phyloP scores from a whole-genome alignment of 2,329 filamentous ascomycete species.

The Zymoseptoria passerinii region DNA sequence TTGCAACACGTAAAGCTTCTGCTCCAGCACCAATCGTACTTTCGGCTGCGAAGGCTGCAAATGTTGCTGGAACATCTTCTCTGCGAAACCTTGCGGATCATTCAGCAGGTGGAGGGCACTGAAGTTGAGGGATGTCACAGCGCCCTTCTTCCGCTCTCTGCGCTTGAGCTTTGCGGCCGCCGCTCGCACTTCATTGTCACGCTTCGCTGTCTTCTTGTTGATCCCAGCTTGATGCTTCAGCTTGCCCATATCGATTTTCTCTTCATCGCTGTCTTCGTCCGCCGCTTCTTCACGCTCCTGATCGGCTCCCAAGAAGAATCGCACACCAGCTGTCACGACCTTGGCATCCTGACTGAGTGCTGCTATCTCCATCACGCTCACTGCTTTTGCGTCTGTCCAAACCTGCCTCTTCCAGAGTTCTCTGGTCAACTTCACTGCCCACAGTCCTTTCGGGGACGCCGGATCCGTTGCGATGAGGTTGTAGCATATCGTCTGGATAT shows the following conservation, averaged over 20 bases:
- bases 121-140: conserved; percentile 86
- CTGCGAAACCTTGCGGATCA: conserved; percentile 89
- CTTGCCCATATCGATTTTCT: conserved; percentile 67
- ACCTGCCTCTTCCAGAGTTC: conserved; percentile 96
- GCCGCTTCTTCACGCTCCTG: conserved; percentile 83
- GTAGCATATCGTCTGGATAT: conserved; percentile 86
- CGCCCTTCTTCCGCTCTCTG: conserved; percentile 77
- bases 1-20: conserved; percentile 82
- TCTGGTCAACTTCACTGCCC: conserved; percentile 90
- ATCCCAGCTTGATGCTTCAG: conserved; percentile 79
- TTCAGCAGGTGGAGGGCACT: conserved; percentile 89
- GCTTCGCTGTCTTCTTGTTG: conserved; percentile 95
- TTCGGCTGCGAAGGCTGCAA: conserved; percentile 66
- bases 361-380: conserved; percentile 97
- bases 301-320: conserved; percentile 93
- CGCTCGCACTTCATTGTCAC: conserved; percentile 66
- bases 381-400: conserved; percentile 88
- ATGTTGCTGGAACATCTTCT: conserved; percentile 83
- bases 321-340: conserved; percentile 74
- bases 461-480: conserved; percentile 84
- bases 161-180: conserved; percentile 76
- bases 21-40: conserved; percentile 76
- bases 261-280: conserved; percentile 81
- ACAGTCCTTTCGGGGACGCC: conserved; percentile 76
- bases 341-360: conserved; percentile 86